phyloP scores from a whole-genome alignment of 768 basidiomycete species.

The Suillus subaureus region DNA sequence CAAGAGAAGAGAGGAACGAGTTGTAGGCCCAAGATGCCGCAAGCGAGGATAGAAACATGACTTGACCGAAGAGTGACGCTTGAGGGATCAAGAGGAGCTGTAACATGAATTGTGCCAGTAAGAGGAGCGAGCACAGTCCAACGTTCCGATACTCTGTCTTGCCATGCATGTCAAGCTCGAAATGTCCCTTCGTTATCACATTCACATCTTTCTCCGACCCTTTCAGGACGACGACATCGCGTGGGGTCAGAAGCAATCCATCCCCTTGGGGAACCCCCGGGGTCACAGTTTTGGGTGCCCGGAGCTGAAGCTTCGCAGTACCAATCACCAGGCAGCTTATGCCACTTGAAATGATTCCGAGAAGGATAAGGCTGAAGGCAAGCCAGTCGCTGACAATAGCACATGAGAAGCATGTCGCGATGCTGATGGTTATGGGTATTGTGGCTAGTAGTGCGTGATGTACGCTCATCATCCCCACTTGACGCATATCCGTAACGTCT shows the following conservation, averaged over 20 bases:
- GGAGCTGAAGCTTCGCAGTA: constrained; percentile 27
- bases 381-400: constrained; percentile 33
- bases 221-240: constrained; percentile 32
- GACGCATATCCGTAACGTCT: constrained; percentile 22
- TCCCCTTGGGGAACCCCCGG: constrained; percentile 31
- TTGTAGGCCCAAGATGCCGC: constrained; percentile 39
- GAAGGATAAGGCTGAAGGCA: constrained; percentile 33
- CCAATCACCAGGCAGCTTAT: constrained; percentile 32
- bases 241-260: constrained; percentile 29
- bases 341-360: constrained; percentile 37
- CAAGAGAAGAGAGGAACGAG: constrained; percentile 39
- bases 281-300: constrained; percentile 22
- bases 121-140: constrained; percentile 34
- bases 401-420: constrained; percentile 25
- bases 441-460: constrained; percentile 21
- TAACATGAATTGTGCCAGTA: constrained; percentile 34
- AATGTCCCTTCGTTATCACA: constrained; percentile 34
- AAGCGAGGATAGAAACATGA: constrained; percentile 35
- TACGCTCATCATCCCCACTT: constrained; percentile 8
- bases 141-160: constrained; percentile 19
- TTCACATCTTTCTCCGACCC: constrained; percentile 35
- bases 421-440: constrained; percentile 28
- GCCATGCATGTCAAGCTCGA: constrained; percentile 22
- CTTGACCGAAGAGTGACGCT: constrained; percentile 35
- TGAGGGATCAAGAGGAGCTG: constrained; percentile 40